Evolutionary conservation across 1,284 basidiomycete genomes (phyloP).

Genomic region (Irpex lacteus): DNA sequence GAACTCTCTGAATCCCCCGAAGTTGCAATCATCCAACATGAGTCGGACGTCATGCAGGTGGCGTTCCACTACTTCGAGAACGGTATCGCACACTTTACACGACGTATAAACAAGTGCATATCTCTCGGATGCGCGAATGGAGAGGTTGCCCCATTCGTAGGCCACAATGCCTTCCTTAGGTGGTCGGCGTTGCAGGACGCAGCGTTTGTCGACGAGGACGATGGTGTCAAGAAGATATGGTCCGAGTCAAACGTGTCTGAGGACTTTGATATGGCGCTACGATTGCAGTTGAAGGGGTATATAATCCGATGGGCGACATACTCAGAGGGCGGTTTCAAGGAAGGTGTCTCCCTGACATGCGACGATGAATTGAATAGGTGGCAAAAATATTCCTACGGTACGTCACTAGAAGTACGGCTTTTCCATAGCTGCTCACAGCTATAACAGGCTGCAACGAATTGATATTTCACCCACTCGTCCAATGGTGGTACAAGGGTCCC

Average conservation of each 20-base stretch:
- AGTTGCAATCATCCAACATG: constrained; percentile 82
- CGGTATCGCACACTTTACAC: constrained; percentile 82
- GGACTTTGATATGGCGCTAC: constrained; percentile 75
- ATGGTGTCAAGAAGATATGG: constrained; percentile 75
- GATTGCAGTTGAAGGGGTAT: constrained; percentile 65
- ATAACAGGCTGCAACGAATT: constrained; percentile 61
- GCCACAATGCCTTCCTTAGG: constrained; percentile 85
- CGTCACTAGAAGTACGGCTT: neutral
- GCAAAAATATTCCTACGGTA: constrained; percentile 87
- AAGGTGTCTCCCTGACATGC: constrained; percentile 82
- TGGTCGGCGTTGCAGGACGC: constrained; percentile 85
- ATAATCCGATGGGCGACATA: constrained; percentile 85
- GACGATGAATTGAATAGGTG: constrained; percentile 82
- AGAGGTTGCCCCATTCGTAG: constrained; percentile 84
- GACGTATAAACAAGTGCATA: constrained; percentile 75
- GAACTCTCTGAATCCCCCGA: constrained; percentile 78
- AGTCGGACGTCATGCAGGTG: constrained; percentile 85
- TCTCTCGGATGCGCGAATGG: constrained; percentile 76
- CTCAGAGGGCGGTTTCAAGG: constrained; percentile 77
- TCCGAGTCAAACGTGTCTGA: constrained; percentile 83
- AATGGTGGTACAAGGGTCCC: constrained; percentile 74
- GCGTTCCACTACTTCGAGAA: constrained; percentile 86
- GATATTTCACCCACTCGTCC: constrained; percentile 71
- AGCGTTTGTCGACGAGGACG: constrained; percentile 64
- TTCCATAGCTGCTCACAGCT: neutral